phyloP scores from a whole-genome alignment of 2,329 filamentous ascomycete genomes.

The Dactylonectria macrodidyma region DNA sequence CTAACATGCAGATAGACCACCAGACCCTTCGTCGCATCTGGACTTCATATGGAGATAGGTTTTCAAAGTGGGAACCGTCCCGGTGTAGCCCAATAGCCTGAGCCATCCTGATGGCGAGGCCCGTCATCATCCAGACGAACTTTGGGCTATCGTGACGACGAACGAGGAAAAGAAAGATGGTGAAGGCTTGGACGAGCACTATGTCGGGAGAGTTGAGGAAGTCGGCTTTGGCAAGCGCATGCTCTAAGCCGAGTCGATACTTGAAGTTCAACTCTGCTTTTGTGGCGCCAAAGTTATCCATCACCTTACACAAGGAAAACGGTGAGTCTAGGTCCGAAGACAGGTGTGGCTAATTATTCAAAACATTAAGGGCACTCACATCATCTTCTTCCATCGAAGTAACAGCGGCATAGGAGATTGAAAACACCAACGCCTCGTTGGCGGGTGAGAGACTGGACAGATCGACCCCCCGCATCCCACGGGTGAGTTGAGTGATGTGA shows the following conservation, averaged over 20 bases:
- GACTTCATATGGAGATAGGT: conserved; percentile 71
- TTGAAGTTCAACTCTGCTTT: conserved; percentile 61
- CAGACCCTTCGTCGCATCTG: conserved; percentile 76
- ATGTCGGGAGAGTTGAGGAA: conserved; percentile 74
- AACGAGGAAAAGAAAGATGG: conserved; percentile 70
- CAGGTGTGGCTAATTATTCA: background rate
- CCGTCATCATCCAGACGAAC: conserved; percentile 76
- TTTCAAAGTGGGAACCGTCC: conserved; percentile 67
- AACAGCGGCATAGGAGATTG: conserved; percentile 70
- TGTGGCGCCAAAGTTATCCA: conserved; percentile 63
- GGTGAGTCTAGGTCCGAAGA: conserved; percentile 10
- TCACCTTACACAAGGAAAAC: conserved; percentile 56
- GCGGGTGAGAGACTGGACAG: conserved; percentile 54
- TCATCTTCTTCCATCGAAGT: conserved; percentile 72
- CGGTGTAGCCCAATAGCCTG: conserved; percentile 69
- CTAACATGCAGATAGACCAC: conserved; percentile 73
- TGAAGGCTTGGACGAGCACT: conserved; percentile 72
- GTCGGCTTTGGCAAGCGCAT: conserved; percentile 72
- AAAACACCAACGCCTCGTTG: conserved; percentile 68
- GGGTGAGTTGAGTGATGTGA: conserved; percentile 52
- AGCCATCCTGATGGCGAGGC: conserved; percentile 71
- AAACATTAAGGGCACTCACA: conserved; percentile 51
- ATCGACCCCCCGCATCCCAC: conserved; percentile 52
- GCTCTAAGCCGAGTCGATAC: conserved; percentile 70
- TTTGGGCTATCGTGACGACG: conserved; percentile 66